phyloP scores from a whole-genome alignment of 1,284 basidiomycete species.

The Leccinum fallax region DNA sequence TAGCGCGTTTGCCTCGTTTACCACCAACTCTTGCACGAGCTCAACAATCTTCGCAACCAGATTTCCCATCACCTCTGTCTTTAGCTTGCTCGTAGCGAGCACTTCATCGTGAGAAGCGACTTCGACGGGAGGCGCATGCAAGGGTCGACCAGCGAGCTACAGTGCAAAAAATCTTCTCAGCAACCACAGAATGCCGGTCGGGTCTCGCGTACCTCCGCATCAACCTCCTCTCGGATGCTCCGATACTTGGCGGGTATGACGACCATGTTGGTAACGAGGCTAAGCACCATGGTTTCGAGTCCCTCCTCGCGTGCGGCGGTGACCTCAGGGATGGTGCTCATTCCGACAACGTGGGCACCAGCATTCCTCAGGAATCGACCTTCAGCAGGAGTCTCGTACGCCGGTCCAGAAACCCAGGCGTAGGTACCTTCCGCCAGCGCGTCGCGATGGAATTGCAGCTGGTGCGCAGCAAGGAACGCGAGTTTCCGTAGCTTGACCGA shows the following conservation, averaged over 20 bases:
- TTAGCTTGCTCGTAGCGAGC: constrained; percentile 64
- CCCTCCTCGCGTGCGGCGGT: constrained; percentile 77
- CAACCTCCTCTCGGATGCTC: constrained; percentile 73
- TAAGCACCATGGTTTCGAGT: constrained; percentile 73
- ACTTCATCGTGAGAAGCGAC: constrained; percentile 85
- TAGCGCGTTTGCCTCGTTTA: constrained; percentile 5
- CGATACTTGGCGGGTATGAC: constrained; percentile 70
- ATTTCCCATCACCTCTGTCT: constrained; percentile 69
- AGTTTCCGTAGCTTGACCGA: constrained; percentile 67
- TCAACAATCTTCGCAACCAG: constrained; percentile 68
- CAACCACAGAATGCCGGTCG: background rate
- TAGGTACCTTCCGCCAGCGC: constrained; percentile 77
- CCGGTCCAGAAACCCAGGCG: constrained; percentile 84
- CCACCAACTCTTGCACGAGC: constrained; percentile 30
- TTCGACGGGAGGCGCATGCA: constrained; percentile 44
- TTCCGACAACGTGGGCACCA: constrained; percentile 84
- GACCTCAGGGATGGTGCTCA: constrained; percentile 93
- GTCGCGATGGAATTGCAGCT: constrained; percentile 46
- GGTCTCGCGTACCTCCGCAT: constrained; percentile 60
- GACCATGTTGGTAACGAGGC: constrained; percentile 82
- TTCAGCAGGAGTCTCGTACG: constrained; percentile 84
- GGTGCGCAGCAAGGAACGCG: constrained; percentile 68
- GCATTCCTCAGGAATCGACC: constrained; percentile 71
- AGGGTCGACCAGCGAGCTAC: constrained; percentile 62
- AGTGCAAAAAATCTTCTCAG: constrained; percentile 1